phyloP scores from a whole-genome alignment of 495 filamentous ascomycete species.

The Daldinia caldariorum region DNA sequence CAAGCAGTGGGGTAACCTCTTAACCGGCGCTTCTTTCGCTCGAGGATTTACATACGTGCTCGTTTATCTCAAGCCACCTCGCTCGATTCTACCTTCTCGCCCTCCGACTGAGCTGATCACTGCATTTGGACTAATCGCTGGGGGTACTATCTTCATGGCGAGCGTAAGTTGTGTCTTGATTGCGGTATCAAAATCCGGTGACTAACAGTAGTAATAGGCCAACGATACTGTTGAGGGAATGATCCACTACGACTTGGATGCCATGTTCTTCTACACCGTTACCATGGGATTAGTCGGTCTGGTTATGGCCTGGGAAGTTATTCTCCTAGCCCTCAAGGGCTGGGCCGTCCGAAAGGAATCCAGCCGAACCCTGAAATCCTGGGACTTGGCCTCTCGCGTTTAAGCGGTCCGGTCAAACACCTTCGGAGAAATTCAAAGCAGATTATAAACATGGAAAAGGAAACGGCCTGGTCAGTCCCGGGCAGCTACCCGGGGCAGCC shows the following conservation, averaged over 20 bases:
- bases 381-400: constrained; percentile 30
- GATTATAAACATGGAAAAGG: constrained; percentile 11
- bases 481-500: neutral
- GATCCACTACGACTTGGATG: constrained; percentile 74
- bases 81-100: constrained; percentile 81
- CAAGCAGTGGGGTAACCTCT: constrained; percentile 89
- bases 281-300: constrained; percentile 84
- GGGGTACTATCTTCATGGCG: constrained; percentile 92
- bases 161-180: constrained; percentile 67
- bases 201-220: constrained; percentile 58
- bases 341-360: constrained; percentile 78
- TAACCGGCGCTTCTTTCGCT: constrained; percentile 82
- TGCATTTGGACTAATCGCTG: constrained; percentile 86
- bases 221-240: constrained; percentile 78
- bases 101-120: constrained; percentile 91
- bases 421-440: neutral
- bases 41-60: constrained; percentile 82
- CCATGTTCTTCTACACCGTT: constrained; percentile 95
- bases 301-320: constrained; percentile 84
- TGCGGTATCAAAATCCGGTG: neutral
- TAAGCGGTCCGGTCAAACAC: constrained; percentile 6
- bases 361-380: constrained; percentile 28
- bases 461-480: constrained; percentile 11
- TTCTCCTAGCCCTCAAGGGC: constrained; percentile 86
- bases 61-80: constrained; percentile 82